Evolutionary conservation across 305 asterid genomes (phyloP).

Genomic region (Solanum hybrid): DNA sequence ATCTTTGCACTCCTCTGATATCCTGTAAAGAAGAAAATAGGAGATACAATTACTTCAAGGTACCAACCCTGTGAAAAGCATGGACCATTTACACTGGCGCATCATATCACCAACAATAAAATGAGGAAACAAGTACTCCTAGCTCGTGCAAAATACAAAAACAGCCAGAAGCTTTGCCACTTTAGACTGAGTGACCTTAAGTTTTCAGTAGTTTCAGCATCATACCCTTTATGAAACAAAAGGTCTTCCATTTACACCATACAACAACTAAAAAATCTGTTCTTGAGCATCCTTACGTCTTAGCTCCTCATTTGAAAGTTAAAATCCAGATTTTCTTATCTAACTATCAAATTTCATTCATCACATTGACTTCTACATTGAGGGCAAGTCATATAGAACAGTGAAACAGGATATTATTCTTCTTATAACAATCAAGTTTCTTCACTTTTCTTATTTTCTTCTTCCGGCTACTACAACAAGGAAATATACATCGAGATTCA

Average conservation of each 20-base stretch:
- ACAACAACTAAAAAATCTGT: neutral
- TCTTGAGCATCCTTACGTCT: neutral
- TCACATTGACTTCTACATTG: neutral
- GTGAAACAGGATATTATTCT: neutral
- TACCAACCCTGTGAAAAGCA: neutral
- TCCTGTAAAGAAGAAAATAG: conserved; percentile 26
- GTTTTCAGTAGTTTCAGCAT: neutral
- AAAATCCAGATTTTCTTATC: neutral
- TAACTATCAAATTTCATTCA: neutral
- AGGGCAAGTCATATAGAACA: neutral
- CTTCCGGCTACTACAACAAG: neutral
- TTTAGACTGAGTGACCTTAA: neutral
- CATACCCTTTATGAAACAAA: neutral
- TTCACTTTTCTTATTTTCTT: neutral
- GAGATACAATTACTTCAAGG: neutral
- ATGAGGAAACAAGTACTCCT: neutral
- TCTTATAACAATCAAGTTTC: neutral
- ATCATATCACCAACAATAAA: neutral
- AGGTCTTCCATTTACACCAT: neutral
- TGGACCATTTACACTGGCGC: neutral
- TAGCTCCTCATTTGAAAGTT: neutral
- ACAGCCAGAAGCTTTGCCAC: neutral
- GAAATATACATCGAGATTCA: neutral
- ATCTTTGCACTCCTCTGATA: conserved; percentile 41
- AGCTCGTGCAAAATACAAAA: neutral